These are phyloP conservation scores for Lonicera japonica DNA, from an alignment of 129 eudicot genomes.

Conservation along the genomic window DNA sequence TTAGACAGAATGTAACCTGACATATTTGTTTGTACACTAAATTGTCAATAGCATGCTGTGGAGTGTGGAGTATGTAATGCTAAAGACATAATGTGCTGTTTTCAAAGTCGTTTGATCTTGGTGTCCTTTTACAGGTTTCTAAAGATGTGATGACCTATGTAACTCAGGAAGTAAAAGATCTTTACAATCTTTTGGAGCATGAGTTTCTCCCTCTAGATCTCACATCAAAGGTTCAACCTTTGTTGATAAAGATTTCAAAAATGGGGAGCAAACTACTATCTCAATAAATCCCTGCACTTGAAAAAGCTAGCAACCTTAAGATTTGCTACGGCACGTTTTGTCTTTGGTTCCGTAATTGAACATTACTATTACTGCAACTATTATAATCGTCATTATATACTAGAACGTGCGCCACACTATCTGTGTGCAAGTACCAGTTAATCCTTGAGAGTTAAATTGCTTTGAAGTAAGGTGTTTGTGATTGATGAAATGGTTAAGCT, in stretches of 20 bases:
- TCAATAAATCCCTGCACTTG: slow-evolving; percentile 57
- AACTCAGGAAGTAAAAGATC: slow-evolving; percentile 82
- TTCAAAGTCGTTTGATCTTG: neutral
- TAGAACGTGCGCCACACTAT: too few relatives aligned
- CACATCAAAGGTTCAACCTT: slow-evolving; percentile 55
- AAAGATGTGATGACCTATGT: slow-evolving; percentile 85
- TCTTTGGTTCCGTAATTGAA: neutral
- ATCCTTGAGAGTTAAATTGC: too few relatives aligned
- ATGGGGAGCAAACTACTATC: slow-evolving; percentile 66
- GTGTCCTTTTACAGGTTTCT: slow-evolving; percentile 39
- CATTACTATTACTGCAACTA: neutral
- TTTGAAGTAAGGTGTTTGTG: too few relatives aligned
- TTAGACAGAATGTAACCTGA: neutral
- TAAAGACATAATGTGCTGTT: neutral
- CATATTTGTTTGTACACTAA: neutral
- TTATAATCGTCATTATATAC: neutral
- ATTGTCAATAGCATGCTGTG: neutral
- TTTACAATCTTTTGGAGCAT: slow-evolving; percentile 60
- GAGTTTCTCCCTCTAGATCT: slow-evolving; percentile 69
- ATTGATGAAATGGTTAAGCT: too few relatives aligned
- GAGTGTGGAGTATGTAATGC: neutral
- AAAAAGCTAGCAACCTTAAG: slow-evolving; percentile 72
- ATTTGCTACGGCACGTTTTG: slow-evolving; percentile 69
- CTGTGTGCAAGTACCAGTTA: too few relatives aligned
- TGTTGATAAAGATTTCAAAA: slow-evolving; percentile 56